Evolutionary conservation across 306 rosid genomes (phyloP).

Genomic region (Lagenaria siceraria): DNA sequence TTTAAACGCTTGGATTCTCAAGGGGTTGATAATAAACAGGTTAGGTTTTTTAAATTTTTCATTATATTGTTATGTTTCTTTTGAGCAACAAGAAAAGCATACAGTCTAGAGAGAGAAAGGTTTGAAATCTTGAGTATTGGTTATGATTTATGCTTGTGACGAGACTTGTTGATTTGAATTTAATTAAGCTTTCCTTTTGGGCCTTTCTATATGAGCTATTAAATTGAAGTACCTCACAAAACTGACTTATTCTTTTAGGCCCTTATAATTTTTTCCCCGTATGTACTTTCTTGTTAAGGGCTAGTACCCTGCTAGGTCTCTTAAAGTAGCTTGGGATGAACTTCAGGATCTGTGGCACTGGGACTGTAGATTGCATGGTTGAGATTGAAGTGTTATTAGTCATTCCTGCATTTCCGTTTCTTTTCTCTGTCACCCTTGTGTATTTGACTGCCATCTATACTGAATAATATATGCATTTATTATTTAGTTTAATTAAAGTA

Average conservation of each 20-base stretch:
- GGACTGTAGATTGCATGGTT: neutral
- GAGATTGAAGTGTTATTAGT: neutral
- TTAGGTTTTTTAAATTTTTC: constrained; percentile 14
- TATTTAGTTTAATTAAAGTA: neutral
- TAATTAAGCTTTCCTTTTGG: neutral
- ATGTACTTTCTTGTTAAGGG: neutral
- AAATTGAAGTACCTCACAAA: neutral
- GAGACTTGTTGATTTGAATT: neutral
- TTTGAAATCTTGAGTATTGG: neutral
- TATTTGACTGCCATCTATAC: neutral
- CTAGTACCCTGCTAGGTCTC: neutral
- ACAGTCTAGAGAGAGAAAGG: neutral
- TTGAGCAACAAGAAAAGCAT: neutral
- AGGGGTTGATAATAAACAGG: constrained; percentile 79
- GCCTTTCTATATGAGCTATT: neutral
- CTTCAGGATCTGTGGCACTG: neutral
- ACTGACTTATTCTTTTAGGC: neutral
- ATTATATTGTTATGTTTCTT: neutral
- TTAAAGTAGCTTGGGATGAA: neutral
- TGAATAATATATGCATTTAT: neutral
- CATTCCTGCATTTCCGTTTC: neutral
- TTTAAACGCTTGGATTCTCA: constrained; percentile 65
- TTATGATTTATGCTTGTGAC: neutral
- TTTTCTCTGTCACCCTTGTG: neutral
- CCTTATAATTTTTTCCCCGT: neutral